Base-by-base conservation (phyloP, 2,329 filamentous ascomycete genomes). In the Cadophora sp. region DNA sequence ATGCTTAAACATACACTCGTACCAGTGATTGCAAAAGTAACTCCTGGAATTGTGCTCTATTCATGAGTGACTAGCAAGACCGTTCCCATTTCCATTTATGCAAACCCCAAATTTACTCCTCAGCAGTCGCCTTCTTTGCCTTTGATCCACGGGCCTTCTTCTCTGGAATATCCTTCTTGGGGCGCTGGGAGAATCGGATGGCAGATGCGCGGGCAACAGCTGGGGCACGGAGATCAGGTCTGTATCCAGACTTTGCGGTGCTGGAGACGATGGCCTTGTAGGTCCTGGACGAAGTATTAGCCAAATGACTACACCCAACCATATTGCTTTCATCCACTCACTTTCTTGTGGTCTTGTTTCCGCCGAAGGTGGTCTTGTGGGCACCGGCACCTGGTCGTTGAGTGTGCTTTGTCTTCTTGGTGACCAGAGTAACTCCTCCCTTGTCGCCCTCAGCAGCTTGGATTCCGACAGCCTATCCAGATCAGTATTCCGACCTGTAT, bases 161-260 rank as follows among this genome's bases (percentile, higher is more conserved):
- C 83, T 89, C 89, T 76, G 88, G 88, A 72, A 84, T 82, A 70
- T 90, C 86, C 90, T 96, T 96, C 83, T 90, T 88, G 75, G 90
- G 83, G 80, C 86, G 87, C 88, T 96, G 91, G 76, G 91, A 89
- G 78, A 86, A 85, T 81, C 90, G 91, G 85, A 97, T 87, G 78
- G 94, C 93, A 78, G 90, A 94, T 79, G 91, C 93, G 79, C 96
- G 93, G 82, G 93, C 85, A 78, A 98, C 90, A 76, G 95, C 94
- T 77, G 85, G 85, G 78, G 87, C 83, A 76, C 91, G 91, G 82
- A 94, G 86, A 80, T 95, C 92, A 77, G 86, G 78, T 76, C 92
- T 92, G 91, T 98, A 99, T 79, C 90, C 88, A 80, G 87, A 87
- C 89, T 93, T 94, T 81, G 93, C 91, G 76, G 90, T 89, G 80